phyloP scores from a whole-genome alignment of 495 filamentous ascomycete species.

The Xylaria telfairii region DNA sequence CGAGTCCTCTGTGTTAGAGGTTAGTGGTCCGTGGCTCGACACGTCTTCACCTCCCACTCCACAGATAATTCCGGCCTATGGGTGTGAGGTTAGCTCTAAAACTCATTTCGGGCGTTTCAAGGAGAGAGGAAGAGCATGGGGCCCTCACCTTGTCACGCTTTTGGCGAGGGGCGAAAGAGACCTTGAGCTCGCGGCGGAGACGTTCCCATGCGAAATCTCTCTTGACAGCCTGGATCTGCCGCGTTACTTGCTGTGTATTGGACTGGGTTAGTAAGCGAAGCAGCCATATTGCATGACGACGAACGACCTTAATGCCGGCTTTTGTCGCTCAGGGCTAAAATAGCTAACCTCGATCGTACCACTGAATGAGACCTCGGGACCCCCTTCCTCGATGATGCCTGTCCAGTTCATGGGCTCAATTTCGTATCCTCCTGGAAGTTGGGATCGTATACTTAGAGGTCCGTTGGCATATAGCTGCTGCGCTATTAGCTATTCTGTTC shows the following conservation, averaged over 20 bases:
- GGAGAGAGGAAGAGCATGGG: not conserved
- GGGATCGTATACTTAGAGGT: not conserved
- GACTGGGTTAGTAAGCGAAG: not conserved
- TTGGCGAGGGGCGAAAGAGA: not conserved
- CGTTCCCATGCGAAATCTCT: constrained; percentile 18
- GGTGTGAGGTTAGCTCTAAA: not conserved
- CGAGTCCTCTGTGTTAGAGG: not conserved
- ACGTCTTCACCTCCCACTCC: constrained; percentile 9
- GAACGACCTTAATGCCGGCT: not conserved
- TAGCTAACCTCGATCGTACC: constrained; percentile 15
- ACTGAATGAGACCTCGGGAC: constrained; percentile 20
- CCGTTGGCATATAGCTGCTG: not conserved
- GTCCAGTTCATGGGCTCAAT: constrained; percentile 24
- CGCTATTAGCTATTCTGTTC: not conserved
- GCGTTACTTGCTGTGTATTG: constrained; percentile 8
- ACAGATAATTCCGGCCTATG: constrained; percentile 3
- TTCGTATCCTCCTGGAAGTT: not conserved
- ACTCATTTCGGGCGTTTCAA: not conserved
- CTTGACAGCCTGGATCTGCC: constrained; percentile 8
- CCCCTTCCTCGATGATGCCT: constrained; percentile 17
- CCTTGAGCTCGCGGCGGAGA: not conserved
- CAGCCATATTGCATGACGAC: not conserved
- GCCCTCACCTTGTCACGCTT: not conserved
- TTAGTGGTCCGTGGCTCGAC: not conserved
- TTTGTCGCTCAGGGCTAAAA: not conserved